phyloP scores from a whole-genome alignment of 2,329 filamentous ascomycete species.

The Sporothrix inflata region DNA sequence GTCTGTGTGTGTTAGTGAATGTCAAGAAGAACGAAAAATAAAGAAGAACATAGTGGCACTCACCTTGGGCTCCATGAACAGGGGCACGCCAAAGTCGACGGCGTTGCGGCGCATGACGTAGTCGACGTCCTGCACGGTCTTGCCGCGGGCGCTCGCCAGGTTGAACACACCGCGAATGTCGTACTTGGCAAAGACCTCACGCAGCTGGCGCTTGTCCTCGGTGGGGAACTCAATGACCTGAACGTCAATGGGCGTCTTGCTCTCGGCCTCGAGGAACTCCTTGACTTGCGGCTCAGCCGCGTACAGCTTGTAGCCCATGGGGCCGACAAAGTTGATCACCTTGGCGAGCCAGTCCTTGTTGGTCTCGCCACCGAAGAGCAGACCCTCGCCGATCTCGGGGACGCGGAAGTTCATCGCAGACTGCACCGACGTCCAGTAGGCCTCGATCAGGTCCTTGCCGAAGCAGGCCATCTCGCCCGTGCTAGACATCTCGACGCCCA shows the following conservation, averaged over 20 bases:
- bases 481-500: slow-evolving; percentile 95
- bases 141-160: slow-evolving; percentile 79
- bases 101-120: slow-evolving; percentile 99
- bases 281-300: slow-evolving; percentile 83
- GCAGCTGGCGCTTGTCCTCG: slow-evolving; percentile 90
- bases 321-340: slow-evolving; percentile 81
- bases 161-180: slow-evolving; percentile 97
- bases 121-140: slow-evolving; percentile 86
- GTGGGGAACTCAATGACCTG: slow-evolving; percentile 97
- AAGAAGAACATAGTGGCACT: slow-evolving; percentile 28
- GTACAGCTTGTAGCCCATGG: slow-evolving; percentile 92
- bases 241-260: slow-evolving; percentile 68
- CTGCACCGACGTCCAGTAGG: slow-evolving; percentile 96
- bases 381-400: slow-evolving; percentile 90
- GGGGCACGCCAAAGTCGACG: slow-evolving; percentile 94
- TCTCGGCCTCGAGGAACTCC: slow-evolving; percentile 72
- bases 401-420: slow-evolving; percentile 99
- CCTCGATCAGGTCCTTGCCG: slow-evolving; percentile 91
- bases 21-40: neutral
- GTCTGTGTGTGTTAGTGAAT: slow-evolving; percentile 60
- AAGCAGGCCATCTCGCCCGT: slow-evolving; percentile 99
- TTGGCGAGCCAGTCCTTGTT: slow-evolving; percentile 68
- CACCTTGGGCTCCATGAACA: slow-evolving; percentile 99
- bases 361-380: slow-evolving; percentile 85
- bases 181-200: slow-evolving; percentile 96